Evolutionary conservation across 2,329 filamentous ascomycete genomes (phyloP).

Genomic region (Aspergillus bombycis): DNA sequence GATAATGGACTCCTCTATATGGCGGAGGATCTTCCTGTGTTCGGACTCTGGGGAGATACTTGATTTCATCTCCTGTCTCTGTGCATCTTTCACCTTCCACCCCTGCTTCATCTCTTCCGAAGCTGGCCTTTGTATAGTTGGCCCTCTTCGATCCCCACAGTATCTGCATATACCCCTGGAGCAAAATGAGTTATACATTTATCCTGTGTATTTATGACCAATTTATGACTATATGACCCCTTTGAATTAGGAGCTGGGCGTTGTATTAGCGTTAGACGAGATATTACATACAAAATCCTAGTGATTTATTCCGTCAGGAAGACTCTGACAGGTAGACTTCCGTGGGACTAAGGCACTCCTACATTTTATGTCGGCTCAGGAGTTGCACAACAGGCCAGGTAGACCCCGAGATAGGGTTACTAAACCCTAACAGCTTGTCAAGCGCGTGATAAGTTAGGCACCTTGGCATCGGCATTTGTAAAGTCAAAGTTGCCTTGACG

Average conservation of each 20-base stretch:
- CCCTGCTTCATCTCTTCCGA: background rate
- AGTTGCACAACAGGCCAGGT: too few relatives aligned
- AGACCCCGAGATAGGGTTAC: too few relatives aligned
- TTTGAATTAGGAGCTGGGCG: background rate
- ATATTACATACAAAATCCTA: background rate
- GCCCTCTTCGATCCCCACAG: background rate
- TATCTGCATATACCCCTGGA: background rate
- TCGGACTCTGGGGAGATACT: slow-evolving; percentile 36
- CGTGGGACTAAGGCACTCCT: background rate
- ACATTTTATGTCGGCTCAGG: background rate
- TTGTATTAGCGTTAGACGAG: background rate
- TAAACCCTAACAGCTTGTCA: too few relatives aligned
- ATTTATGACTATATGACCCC: background rate
- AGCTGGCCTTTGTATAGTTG: background rate
- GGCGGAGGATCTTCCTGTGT: slow-evolving; percentile 37
- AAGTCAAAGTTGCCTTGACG: too few relatives aligned
- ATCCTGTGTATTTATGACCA: background rate
- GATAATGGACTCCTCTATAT: slow-evolving; percentile 39
- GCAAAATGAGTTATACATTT: background rate
- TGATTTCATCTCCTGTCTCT: slow-evolving; percentile 9
- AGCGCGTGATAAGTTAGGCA: too few relatives aligned
- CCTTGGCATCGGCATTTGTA: too few relatives aligned
- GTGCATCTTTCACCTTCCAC: background rate
- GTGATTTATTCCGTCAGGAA: background rate
- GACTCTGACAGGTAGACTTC: background rate